Conservation (phyloP, 495 filamentous ascomycete genomes). For the Aspergillus nidulans region DNA sequence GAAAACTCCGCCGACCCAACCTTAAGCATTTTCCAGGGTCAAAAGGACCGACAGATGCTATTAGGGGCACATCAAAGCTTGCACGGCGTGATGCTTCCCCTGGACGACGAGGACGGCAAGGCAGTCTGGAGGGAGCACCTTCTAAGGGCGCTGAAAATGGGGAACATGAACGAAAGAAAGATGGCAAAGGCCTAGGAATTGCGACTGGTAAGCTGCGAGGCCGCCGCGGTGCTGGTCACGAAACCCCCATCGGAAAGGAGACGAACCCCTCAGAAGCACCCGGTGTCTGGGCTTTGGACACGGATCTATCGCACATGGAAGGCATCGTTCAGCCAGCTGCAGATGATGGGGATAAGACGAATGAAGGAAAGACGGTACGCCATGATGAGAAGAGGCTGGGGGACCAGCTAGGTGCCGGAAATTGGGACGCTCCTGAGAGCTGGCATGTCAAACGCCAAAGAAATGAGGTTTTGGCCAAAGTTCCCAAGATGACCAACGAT, state of each 20-base stretch:
- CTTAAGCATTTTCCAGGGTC: conserved; percentile 55
- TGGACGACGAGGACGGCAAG: conserved; percentile 35
- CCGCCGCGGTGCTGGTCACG: conserved; percentile 57
- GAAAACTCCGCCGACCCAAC: conserved; percentile 58
- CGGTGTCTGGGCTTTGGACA: conserved; percentile 71
- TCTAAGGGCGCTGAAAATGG: conserved; percentile 24
- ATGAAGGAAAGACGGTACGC: conserved; percentile 46
- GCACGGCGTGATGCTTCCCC: conserved; percentile 50
- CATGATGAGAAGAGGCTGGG: conserved; percentile 30
- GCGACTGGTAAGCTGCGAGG: conserved; percentile 28
- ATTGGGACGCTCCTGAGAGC: conserved; percentile 89
- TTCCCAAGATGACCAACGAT: conserved; percentile 58
- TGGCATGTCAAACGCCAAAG: conserved; percentile 75
- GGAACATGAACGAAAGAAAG: conserved; percentile 44
- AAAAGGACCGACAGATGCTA: conserved; percentile 41
- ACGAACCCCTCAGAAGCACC: conserved; percentile 28
- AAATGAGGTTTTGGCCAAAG: conserved; percentile 57
- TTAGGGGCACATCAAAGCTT: conserved; percentile 20
- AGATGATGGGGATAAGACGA: conserved; percentile 42
- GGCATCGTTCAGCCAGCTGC: conserved; percentile 62
- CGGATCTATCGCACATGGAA: conserved; percentile 75
- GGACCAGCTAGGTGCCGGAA: conserved; percentile 31
- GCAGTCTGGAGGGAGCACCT: conserved; percentile 38
- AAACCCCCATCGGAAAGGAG: conserved; percentile 27
- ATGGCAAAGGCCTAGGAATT: conserved; percentile 36